Percentiles rank a stretch among this genome's conserved stretches.
Evolutionary conservation across 768 basidiomycete genomes (phyloP).

Genomic region (Grammothele lineata): DNA sequence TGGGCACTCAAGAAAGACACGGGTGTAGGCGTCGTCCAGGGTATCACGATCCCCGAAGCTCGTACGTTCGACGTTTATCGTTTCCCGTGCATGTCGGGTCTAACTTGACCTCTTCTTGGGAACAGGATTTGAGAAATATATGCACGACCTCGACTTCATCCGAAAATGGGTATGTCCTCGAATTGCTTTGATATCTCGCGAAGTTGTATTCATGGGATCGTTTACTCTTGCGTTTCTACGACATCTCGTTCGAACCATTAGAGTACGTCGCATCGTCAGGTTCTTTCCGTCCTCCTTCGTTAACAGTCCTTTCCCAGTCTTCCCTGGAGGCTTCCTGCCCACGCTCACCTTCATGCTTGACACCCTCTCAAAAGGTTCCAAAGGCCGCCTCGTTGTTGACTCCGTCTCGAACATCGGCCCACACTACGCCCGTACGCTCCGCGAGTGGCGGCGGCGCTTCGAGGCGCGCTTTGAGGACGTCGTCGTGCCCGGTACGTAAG

Average conservation of each 20-base stretch:
- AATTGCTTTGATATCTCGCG: no score
- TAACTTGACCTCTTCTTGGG: background rate
- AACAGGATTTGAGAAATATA: constrained; percentile 51
- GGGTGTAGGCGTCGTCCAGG: constrained; percentile 68
- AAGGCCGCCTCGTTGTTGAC: constrained; percentile 56
- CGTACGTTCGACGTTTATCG: constrained; percentile 35
- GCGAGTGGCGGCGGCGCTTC: constrained; percentile 72
- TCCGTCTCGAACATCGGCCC: constrained; percentile 68
- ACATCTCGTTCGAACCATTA: no score
- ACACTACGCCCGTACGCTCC: constrained; percentile 74
- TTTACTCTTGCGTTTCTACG: no score
- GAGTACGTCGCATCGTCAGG: no score
- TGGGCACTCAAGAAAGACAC: constrained; percentile 57
- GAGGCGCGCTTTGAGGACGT: constrained; percentile 49
- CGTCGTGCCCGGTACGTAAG: constrained; percentile 46
- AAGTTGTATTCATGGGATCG: no score
- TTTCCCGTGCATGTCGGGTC: background rate
- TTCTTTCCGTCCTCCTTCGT: no score
- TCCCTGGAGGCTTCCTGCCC: constrained; percentile 69
- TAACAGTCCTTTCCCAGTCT: no score
- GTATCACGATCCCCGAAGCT: constrained; percentile 72
- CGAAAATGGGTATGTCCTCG: constrained; percentile 64
- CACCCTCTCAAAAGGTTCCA: constrained; percentile 45
- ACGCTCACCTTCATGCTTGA: constrained; percentile 55
- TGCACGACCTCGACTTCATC: constrained; percentile 67